Base-by-base conservation (phyloP, 805 yeast genomes). In the Sugiyamaella qingdaonensis region DNA sequence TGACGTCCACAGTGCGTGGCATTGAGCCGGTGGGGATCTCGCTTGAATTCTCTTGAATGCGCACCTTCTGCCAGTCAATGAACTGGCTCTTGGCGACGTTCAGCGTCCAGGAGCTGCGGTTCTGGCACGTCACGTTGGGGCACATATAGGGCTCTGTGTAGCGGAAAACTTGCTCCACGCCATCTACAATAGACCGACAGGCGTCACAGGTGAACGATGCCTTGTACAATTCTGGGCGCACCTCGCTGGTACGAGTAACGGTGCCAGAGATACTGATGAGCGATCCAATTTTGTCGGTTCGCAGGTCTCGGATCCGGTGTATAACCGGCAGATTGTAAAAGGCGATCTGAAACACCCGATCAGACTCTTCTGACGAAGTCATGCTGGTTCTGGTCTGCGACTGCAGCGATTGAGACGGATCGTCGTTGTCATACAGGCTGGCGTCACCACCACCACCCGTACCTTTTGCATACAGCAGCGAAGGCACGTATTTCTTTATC, bases 11-110 rank as follows among this genome's bases (percentile, higher is more conserved):
- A 1, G 97, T 92, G 68, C 99, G 81, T 24, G 99, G 99, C 99
- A 92, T 92, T 2, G 97, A 90, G 29, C 99, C 99, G 0, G 97
- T 89, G 27, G 99, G 99, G 53, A 92, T 92, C 70, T 92, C 98
- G 61, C 78, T 86, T n/a, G 97, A 84, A 64, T 92, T 94, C 66
- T 92, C 99, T 68, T 92, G 99, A 59, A 92, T 86, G 62, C 97
- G 81, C 24, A 90, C 92, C 59, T 86, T 86, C 69, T 92, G 99
- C 99, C 99, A 92, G 74, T 92, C 98, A 58, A 89, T 76, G 64
- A 94, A 92, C 56, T 85, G 87, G 0, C 96, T 88, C 68, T 89
- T 88, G 34, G 86, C 71, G 31, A 92, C 84, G 62, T 87, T 84
- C 54, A 94, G 73, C 0, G 95, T 82, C 95, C 97, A 92, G 52